Conservation (phyloP, 768 basidiomycete genomes). For the Pholiota molesta region DNA sequence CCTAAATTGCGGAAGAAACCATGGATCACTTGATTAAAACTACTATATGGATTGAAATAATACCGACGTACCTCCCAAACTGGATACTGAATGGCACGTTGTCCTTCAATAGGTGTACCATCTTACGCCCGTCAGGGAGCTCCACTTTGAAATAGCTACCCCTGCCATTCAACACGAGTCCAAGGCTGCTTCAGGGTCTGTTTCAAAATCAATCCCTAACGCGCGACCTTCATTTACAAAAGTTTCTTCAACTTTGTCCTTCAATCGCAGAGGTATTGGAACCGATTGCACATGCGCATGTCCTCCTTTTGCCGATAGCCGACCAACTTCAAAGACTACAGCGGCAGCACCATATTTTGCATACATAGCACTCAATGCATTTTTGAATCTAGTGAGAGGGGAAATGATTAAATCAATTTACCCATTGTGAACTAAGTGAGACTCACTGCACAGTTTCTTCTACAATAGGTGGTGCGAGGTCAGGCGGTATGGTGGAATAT, state of each 20-base stretch:
- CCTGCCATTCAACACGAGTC: conserved; percentile 49
- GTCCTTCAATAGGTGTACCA: conserved; percentile 86
- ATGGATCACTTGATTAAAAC: not conserved
- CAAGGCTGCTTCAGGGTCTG: conserved; percentile 66
- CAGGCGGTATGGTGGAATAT: conserved; percentile 76
- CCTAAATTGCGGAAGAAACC: conserved; percentile 41
- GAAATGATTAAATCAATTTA: conserved; percentile 1
- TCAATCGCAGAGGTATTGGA: conserved; percentile 69
- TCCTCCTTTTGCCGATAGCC: conserved; percentile 83
- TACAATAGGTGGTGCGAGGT: conserved; percentile 73
- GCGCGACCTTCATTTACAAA: conserved; percentile 74
- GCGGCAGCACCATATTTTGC: conserved; percentile 67
- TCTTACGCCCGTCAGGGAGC: conserved; percentile 79
- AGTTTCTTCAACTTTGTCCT: conserved; percentile 65
- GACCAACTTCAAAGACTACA: conserved; percentile 87
- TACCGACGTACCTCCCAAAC: conserved; percentile 79
- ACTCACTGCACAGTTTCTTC: conserved; percentile 78
- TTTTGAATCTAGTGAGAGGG: conserved; percentile 64
- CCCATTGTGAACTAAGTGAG: not conserved
- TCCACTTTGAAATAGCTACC: conserved; percentile 92
- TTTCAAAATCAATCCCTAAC: conserved; percentile 75
- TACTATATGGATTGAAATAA: conserved; percentile 10
- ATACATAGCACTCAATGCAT: conserved; percentile 72
- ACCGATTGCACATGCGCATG: conserved; percentile 93
- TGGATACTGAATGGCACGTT: conserved; percentile 84